Evolutionary conservation across 1,284 basidiomycete genomes (phyloP).

Genomic region (Ustilago trichophora): DNA sequence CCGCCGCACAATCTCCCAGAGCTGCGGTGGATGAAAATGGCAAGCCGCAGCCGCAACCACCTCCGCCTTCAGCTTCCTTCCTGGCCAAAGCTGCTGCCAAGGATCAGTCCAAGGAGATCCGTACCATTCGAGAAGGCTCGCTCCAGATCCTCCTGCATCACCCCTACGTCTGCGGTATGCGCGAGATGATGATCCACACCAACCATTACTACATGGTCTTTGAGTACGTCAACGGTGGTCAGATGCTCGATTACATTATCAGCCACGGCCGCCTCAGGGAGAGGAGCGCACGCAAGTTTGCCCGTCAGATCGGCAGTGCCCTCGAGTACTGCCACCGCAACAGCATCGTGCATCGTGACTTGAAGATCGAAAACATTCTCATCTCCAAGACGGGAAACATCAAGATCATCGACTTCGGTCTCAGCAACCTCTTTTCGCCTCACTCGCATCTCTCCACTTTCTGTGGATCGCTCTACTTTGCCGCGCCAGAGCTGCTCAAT

Average conservation of each 20-base stretch:
- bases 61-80: slow-evolving; percentile 51
- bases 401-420: slow-evolving; percentile 99
- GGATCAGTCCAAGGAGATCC: slow-evolving; percentile 93
- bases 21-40: slow-evolving; percentile 67
- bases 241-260: slow-evolving; percentile 99
- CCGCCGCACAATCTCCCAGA: slow-evolving; percentile 67
- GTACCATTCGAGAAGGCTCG: slow-evolving; percentile 96
- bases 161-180: slow-evolving; percentile 98
- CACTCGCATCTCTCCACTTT: slow-evolving; percentile 86
- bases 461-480: slow-evolving; percentile 97
- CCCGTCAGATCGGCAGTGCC: slow-evolving; percentile 93
- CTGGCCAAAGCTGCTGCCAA: slow-evolving; percentile 70
- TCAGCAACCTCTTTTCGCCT: slow-evolving; percentile 96
- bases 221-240: slow-evolving; percentile 97
- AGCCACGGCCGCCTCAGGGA: slow-evolving; percentile 95
- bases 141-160: slow-evolving; percentile 90
- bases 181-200: slow-evolving; percentile 77
- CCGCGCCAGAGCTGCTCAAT: slow-evolving; percentile 94
- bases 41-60: slow-evolving; percentile 55
- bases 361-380: slow-evolving; percentile 99
- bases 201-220: slow-evolving; percentile 98
- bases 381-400: slow-evolving; percentile 98
- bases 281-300: slow-evolving; percentile 94
- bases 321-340: slow-evolving; percentile 97
- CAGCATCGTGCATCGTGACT: slow-evolving; percentile 94